Conservation (phyloP, 495 filamentous ascomycete species). For the Jackrogersella multiformis region DNA sequence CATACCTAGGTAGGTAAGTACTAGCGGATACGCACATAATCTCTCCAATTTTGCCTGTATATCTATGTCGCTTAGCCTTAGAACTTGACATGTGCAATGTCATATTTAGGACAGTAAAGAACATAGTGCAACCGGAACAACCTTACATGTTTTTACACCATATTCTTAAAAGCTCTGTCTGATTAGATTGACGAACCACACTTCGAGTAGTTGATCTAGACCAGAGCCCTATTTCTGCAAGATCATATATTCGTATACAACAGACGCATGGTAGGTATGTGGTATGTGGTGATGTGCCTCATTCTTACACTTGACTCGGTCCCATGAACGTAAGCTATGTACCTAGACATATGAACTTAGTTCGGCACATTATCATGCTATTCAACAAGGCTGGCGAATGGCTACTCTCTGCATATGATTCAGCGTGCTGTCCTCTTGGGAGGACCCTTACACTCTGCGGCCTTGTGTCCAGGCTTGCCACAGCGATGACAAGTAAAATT, state of each 20-base stretch:
- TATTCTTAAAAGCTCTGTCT: constrained; percentile 6
- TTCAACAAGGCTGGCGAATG: background rate
- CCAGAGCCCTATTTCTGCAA: background rate
- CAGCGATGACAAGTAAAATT: constrained; percentile 43
- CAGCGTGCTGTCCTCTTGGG: constrained; percentile 35
- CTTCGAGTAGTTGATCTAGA: background rate
- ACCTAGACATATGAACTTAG: constrained; percentile 12
- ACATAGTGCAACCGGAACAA: background rate
- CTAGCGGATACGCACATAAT: constrained; percentile 7
- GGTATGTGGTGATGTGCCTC: background rate
- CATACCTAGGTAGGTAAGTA: constrained; percentile 9
- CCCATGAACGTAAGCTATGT: constrained; percentile 12
- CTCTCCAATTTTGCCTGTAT: background rate
- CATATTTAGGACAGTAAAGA: background rate
- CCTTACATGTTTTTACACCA: background rate
- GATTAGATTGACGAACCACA: background rate
- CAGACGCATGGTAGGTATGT: constrained; percentile 1
- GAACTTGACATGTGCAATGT: constrained; percentile 1
- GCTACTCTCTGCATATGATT: constrained; percentile 14
- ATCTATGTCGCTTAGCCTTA: background rate
- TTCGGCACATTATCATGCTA: constrained; percentile 19
- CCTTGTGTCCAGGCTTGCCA: constrained; percentile 44
- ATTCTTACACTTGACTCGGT: constrained; percentile 12
- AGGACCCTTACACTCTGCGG: constrained; percentile 36
- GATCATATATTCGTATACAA: background rate